These are phyloP conservation scores for Kuraishia hungarica DNA, from an alignment of 805 yeast species.

Conservation along the genomic window DNA sequence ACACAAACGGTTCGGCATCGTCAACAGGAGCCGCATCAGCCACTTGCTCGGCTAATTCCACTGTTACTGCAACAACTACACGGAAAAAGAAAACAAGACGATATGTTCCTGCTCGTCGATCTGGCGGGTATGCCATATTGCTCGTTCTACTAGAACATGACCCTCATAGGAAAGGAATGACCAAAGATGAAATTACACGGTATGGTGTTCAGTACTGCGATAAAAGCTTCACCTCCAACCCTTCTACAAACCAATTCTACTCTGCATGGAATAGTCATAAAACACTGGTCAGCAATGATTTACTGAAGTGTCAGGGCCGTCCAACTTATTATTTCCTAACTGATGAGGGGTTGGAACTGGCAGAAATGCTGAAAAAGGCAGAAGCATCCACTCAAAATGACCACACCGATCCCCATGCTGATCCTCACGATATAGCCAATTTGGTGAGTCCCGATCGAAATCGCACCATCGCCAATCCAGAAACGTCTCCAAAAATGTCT, in stretches of 20 bases:
- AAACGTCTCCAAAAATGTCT: no score
- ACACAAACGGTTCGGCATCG: conserved; percentile 1
- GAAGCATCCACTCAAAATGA: conserved; percentile 16
- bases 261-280: conserved; percentile 73
- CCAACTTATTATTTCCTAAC: conserved; percentile 59
- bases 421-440: neutral
- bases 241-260: conserved; percentile 52
- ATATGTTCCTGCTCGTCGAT: conserved; percentile 65
- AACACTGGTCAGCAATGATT: conserved; percentile 49
- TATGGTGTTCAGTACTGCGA: conserved; percentile 50
- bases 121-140: conserved; percentile 82
- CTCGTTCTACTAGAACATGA: conserved; percentile 48
- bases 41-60: conserved; percentile 14
- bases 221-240: conserved; percentile 48
- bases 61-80: neutral
- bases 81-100: conserved; percentile 16
- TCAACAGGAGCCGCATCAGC: neutral
- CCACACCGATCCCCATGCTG: neutral
- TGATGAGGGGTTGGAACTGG: conserved; percentile 60
- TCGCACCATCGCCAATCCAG: no score
- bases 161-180: conserved; percentile 42
- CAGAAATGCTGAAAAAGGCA: conserved; percentile 42
- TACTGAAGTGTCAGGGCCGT: conserved; percentile 47
- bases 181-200: conserved; percentile 49
- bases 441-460: neutral